Evolutionary conservation across 768 basidiomycete species (phyloP), one percentile per base, ranked within the genome.

Genomic region (Tricholoma flavovirens): DNA sequence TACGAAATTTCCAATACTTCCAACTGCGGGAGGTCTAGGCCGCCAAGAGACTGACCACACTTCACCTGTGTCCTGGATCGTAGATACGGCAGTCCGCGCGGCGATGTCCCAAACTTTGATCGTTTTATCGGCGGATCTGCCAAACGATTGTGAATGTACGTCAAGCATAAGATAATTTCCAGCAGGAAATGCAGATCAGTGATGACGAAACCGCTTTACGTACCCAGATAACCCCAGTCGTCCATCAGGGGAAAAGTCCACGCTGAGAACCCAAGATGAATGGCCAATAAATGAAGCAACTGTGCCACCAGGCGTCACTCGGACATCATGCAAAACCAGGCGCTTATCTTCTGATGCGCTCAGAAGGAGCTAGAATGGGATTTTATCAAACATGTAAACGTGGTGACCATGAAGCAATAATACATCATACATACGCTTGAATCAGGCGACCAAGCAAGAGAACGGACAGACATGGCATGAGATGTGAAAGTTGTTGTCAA

Each of bases 341-440:
- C 90, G 83, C 69, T 92, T 93, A 71, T 96, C 94, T 68, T 98
- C 94, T 3, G 93, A 95, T 2, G 88, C 94, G 42, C 91, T 93
- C 51, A 94, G 75, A 3, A 98, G 78, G 52, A 92, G 79, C 93
- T 97, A 32, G 36, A 6, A 30, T 24, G n/a, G 32, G n/a, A 55
- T 10, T 17, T n/a, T 38, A 5, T 46, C 35, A 57, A 32, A 40
- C 14, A 35, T 17, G 8, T 29, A 57, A 32, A 40, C 14, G 45
- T 17, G 8, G 26, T 33, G 24, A 43, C 52, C 52, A 43, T 35
- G 49, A n/a, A 32, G n/a, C 9, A 24, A 32, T 11, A 2, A 21
- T n/a, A n/a, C n/a, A 17, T 15, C 17, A 19, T 35, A 75, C 83
- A 58, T 66, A 95, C 93, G 69, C 84, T 90, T 1, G 88, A 88